Conservation (phyloP, 208 protist genomes). For the Acanthamoeba triangularis region DNA sequence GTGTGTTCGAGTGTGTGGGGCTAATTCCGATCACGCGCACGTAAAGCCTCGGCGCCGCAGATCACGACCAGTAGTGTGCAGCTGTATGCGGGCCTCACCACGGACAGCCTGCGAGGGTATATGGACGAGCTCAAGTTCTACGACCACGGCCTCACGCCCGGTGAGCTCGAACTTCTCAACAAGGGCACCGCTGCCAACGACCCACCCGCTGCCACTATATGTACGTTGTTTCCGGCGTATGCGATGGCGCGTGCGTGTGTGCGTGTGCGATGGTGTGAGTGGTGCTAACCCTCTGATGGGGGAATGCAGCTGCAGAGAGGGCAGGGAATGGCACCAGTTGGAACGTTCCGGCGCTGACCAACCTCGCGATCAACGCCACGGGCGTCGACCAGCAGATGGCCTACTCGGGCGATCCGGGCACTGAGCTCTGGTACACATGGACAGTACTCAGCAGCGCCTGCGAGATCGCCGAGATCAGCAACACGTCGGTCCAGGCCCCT, state of each 20-base stretch:
- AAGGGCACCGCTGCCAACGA: background rate
- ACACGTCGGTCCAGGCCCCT: background rate
- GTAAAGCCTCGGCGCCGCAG: background rate
- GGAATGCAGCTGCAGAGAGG: background rate
- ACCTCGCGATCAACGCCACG: background rate
- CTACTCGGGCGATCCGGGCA: background rate
- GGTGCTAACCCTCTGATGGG: background rate
- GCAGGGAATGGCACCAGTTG: background rate
- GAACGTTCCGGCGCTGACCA: background rate
- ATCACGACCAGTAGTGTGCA: background rate
- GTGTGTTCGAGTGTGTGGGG: background rate
- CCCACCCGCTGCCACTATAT: background rate
- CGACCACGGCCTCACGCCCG: background rate
- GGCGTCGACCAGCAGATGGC: background rate
- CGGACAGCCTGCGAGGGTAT: background rate
- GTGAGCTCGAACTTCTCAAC: background rate
- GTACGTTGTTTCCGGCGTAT: background rate
- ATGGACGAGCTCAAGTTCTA: constrained; percentile 34
- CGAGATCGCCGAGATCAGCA: background rate
- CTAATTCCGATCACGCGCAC: too few relatives aligned
- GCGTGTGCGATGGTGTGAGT: background rate
- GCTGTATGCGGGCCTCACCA: background rate
- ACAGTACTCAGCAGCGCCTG: background rate
- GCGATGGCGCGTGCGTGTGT: too few relatives aligned
- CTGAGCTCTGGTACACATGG: background rate